These are phyloP conservation scores for Batrachochytrium dendrobatidis DNA, from an alignment of 371 early-diverging fungal genomes.

Conservation along the genomic window DNA sequence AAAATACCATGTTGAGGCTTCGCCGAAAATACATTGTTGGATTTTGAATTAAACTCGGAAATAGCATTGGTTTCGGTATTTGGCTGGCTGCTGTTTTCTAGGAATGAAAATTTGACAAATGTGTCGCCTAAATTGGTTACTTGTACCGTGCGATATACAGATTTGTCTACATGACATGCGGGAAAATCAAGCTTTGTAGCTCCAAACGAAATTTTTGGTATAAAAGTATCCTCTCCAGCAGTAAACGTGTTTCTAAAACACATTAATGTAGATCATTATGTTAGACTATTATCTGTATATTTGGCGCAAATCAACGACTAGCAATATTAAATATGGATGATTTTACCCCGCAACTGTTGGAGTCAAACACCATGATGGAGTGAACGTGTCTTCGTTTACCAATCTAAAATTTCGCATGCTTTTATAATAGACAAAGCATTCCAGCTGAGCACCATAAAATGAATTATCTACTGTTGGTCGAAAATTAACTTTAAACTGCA, in stretches of 20 bases:
- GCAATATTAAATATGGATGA: neutral
- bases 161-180: conserved; percentile 35
- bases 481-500: conserved; percentile 37
- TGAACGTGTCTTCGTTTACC: conserved; percentile 42
- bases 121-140: conserved; percentile 39
- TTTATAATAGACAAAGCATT: conserved; percentile 45
- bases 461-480: conserved; percentile 38
- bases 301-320: neutral
- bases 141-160: conserved; percentile 35
- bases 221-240: conserved; percentile 35
- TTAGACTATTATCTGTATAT: neutral
- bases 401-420: conserved; percentile 48
- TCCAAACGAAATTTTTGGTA: conserved; percentile 36
- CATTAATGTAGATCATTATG: neutral
- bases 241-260: conserved; percentile 44
- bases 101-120: conserved; percentile 35
- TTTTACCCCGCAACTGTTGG: conserved; percentile 36
- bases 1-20: conserved; percentile 36
- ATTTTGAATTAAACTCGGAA: conserved; percentile 18
- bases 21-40: conserved; percentile 32
- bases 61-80: conserved; percentile 23
- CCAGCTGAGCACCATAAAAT: conserved; percentile 40
- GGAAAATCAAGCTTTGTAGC: conserved; percentile 34
- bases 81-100: conserved; percentile 16
- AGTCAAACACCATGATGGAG: conserved; percentile 43